Evolutionary conservation across 129 eudicot genomes (phyloP), one percentile per base, ranked within the genome.

Genomic region (Arctium lappa): DNA sequence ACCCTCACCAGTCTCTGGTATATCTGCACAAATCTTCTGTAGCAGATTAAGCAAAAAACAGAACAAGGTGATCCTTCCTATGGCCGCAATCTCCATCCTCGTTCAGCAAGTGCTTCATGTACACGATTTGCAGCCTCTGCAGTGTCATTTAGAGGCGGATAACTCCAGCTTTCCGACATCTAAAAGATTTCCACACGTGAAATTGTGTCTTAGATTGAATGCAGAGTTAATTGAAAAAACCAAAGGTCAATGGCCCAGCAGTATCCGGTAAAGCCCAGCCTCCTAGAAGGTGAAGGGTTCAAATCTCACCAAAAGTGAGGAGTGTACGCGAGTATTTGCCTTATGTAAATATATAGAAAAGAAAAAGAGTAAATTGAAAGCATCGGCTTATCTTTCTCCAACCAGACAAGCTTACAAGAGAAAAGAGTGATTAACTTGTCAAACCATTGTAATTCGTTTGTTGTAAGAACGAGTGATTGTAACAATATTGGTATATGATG

Each of bases 161-260:
- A 95, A 84, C 99, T 93, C 99, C 99, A 95, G 86, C 88, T 91
- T 77, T 92, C 97, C 76, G 97, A 88, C 86, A 95, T 86, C 99
- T 95, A 86, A 72, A 82, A 65, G 76, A 36, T 63, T 75, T 82
- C 70, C 46, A 73, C 22, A 56, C 5, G 50, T 66, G 22, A 77
- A 53, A 37, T 39, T 12, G 16, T 73, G 77, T 34, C 37, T 73
- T 12, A 8, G 50, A 74, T 37, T 22, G 5, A 37, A 63, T 31
- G 42, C n/a, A 33, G 42, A n/a, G 40, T 6, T 36, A 30, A 9
- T 13, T n/a, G 37, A 74, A 8, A n/a, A 12, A 37, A 27, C 0
- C 50, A 37, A 46, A 46, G 16, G 56, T 37, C 40, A 37, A 37
- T 37, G 40, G 40, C 37, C 37, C 37, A 34, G 37, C 37, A 3